These are phyloP conservation scores for Melastoma candidum DNA, from an alignment of 441 rosid species.

Conservation along the genomic window DNA sequence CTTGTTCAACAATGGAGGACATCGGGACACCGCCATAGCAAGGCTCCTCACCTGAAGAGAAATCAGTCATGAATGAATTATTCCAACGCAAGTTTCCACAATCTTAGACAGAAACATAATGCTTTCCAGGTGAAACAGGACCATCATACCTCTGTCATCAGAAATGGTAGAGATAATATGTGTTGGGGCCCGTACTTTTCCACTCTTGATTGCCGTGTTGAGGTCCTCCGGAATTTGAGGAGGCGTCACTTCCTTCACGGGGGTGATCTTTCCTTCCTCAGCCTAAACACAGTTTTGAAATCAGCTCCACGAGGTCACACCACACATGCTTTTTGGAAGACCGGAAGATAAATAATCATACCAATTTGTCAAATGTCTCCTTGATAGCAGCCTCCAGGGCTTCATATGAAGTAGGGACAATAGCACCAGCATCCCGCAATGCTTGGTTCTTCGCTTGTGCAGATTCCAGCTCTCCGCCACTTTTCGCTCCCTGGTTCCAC, in stretches of 20 bases:
- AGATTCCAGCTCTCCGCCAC: slow-evolving; percentile 97
- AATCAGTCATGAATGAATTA: not conserved
- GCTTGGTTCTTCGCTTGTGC: slow-evolving; percentile 99
- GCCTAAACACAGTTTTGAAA: slow-evolving; percentile 22
- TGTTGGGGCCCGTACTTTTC: slow-evolving; percentile 95
- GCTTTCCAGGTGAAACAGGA: not conserved
- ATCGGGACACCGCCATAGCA: slow-evolving; percentile 97
- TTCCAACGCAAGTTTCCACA: not conserved
- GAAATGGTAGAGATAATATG: slow-evolving; percentile 93
- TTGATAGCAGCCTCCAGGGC: slow-evolving; percentile 64
- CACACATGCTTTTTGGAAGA: no score
- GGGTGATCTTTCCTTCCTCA: slow-evolving; percentile 60
- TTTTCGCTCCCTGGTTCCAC: slow-evolving; percentile 81
- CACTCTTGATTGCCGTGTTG: slow-evolving; percentile 78
- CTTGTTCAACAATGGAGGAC: slow-evolving; percentile 87
- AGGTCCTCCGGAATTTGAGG: slow-evolving; percentile 97
- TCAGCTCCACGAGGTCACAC: no score
- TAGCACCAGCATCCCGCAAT: slow-evolving; percentile 75
- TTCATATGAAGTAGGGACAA: slow-evolving; percentile 88
- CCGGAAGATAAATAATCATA: slow-evolving; percentile 16
- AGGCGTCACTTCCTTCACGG: slow-evolving; percentile 69
- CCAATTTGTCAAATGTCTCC: slow-evolving; percentile 86
- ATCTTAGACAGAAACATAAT: not conserved
- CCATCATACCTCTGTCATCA: slow-evolving; percentile 68
- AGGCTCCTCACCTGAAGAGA: slow-evolving; percentile 74